Evolutionary conservation across 2,329 filamentous ascomycete genomes (phyloP), one percentile per base, ranked within the genome.

Genomic region (Acarospora socialis): DNA sequence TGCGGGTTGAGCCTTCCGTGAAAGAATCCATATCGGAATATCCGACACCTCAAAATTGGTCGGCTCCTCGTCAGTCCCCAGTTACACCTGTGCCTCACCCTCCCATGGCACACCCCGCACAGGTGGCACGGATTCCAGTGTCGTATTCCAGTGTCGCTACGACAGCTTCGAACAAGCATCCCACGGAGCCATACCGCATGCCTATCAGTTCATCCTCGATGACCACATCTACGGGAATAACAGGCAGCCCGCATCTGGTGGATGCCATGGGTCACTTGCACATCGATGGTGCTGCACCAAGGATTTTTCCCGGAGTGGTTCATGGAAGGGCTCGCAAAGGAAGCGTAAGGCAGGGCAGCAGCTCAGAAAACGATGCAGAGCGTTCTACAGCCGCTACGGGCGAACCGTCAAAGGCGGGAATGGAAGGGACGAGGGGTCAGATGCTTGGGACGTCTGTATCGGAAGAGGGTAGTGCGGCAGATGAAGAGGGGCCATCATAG

Each of bases 1-100:
- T 59, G 44, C 50, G 51, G 28, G 57, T 55, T 0, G 52, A 60
- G 21, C 51, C 54, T 4, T 60, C 57, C n/a, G n/a, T n/a, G 33
- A 36, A 6, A 43, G 46, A 22, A 34, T 35, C 19, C 46, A 25
- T 21, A 42, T 7, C 49, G 55, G 28, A 42, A 44, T 3, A 35
- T 39, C 22, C 46, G 52, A 3, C 52, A 48, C 0, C 47, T 49
- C 5, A 42, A 46, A n/a, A 10, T 25, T 7, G 16, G 12, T 15
- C 23, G 12, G 12, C 12, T 13, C 23, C 5, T 13, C 12, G 12
- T 13, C 23, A 10, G 5, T 15, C 23, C 16, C 23, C 5, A 13
- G 16, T 15, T 25, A 7, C 8, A 4, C 5, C 16, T 15, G 23
- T n/a, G 16, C 12, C 23, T 25, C 16, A 25, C 23, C 23, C 23